Base-by-base conservation (phyloP, 2,329 filamentous ascomycete genomes). In the Paecilomyces sp. region DNA sequence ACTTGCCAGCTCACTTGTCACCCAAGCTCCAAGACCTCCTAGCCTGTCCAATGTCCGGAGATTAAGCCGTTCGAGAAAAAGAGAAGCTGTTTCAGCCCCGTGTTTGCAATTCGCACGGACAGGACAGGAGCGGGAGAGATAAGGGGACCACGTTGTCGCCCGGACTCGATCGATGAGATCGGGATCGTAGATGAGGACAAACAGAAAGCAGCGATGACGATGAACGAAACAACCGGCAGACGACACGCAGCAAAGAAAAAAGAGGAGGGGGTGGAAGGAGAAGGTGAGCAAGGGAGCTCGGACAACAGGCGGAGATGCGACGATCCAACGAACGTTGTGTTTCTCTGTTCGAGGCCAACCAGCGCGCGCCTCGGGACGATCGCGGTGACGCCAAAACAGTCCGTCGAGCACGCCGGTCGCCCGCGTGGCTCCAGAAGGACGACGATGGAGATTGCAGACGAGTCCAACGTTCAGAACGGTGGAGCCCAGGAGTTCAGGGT, bases 341-440 rank as follows among this genome's bases (percentile, higher is more conserved):
- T 25, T 30, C 5, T 25, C 15, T n/a, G 51, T 22, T 30, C 4
- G 51, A 53, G 28, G n/a, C 51, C 51, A 53, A 53, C 51, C 51
- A 53, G 22, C 22, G 18, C 51, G 24, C 8, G 51, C 24, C 51
- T 22, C 28, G 54, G 33, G 54, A 31, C 15, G 54, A 33, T 36
- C 28, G 54, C 54, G 25, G 24, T 2, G 18, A 36, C 54, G 54
- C 54, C 33, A 55, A 33, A 22, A 13, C 54, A 13, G 31, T 15
- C 28, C 25, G 28, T 55, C 28, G 9, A 30, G 25, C 12, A 22
- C 54, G 54, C 33, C 54, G 54, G 24, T 41, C 15, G n/a, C 55
- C 36, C 33, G 55, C 55, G 55, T 56, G 55, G 55, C 34, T 56
- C 55, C 55, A 56, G 55, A 15, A 34, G 7, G 12, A 36, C 31